These are phyloP conservation scores for Halenospora varia DNA, from an alignment of 495 filamentous ascomycete species.

Conservation along the genomic window DNA sequence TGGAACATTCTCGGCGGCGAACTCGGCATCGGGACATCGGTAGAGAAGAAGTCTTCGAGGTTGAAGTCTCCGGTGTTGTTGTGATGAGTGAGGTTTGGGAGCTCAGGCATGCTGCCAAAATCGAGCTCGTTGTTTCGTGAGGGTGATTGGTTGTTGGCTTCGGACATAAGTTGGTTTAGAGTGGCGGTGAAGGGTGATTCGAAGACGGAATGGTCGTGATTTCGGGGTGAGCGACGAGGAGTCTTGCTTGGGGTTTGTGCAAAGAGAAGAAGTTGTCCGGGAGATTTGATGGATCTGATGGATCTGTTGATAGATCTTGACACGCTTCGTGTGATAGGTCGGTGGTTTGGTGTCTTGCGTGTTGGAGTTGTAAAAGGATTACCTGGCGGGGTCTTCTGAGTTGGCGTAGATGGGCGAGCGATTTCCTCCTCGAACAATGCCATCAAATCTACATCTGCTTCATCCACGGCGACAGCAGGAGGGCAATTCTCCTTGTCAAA, in stretches of 20 bases:
- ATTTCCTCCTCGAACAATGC: constrained; percentile 54
- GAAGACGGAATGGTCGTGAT: constrained; percentile 29
- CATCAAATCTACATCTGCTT: constrained; percentile 46
- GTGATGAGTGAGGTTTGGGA: constrained; percentile 7
- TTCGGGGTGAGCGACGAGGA: constrained; percentile 37
- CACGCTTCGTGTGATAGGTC: constrained; percentile 53
- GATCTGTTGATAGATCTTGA: too few species aligned
- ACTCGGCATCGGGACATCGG: constrained; percentile 44
- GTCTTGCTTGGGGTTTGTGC: constrained; percentile 39
- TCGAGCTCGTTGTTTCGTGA: constrained; percentile 20
- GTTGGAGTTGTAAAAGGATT: constrained; percentile 54
- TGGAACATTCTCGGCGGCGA: constrained; percentile 33
- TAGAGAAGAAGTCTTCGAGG: constrained; percentile 37
- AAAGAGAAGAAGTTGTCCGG: constrained; percentile 13
- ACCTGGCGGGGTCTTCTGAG: constrained; percentile 41
- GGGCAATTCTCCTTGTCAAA: constrained; percentile 38
- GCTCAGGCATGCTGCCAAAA: constrained; percentile 17
- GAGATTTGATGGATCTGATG: constrained; percentile 36
- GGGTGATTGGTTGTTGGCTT: constrained; percentile 38
- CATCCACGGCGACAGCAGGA: constrained; percentile 10
- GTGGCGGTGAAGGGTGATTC: constrained; percentile 57
- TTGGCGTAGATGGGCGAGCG: constrained; percentile 58
- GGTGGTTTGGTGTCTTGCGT: constrained; percentile 51
- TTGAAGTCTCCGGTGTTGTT: constrained; percentile 15
- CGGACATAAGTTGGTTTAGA: constrained; percentile 54